Evolutionary conservation across 176 grass and related monocot genomes (phyloP), one percentile per base, ranked within the genome.

Genomic region (Ananas comosus): DNA sequence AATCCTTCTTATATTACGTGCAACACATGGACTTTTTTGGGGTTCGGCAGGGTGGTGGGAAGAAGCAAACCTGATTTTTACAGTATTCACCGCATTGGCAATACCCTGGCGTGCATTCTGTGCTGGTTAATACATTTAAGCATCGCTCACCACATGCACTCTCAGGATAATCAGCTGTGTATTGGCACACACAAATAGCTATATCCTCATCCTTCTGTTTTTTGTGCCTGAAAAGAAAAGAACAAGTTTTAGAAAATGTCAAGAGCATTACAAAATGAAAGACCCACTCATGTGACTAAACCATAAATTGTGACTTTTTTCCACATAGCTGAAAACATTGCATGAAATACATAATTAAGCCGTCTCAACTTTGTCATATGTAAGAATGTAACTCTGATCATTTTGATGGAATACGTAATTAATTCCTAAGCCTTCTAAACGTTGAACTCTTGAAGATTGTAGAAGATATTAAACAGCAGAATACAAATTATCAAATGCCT

Each of bases 201-300:
- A 99, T 92, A 72, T 99, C 94, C 72, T 97, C 89, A 73, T 97
- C 86, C 21, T 90, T 93, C 71, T 90, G 89, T 56, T 82, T 90
- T 75, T 83, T 88, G 53, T 83, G 94, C 82, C 94, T 99, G 25
- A 76, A 83, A 70, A 84, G 18, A 14, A 11, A 51, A 59, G 13
- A 59, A 59, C n/a, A 16, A 59, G 19, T 56, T 56, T n/a, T 56
- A 56, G 53, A 56, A 17, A 0, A 17, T 10, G 54, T 1, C 29
- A 50, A 50, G 23, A 21, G 5, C 19, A 51, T 51, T 70, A 52
- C 17, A 51, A 42, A 42, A 42, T 42, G 33, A 42, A 42, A 42
- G 33, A 42, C 33, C 33, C 33, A 42, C 33, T 42, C 33, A 42
- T 12, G 19, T 11, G 23, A 29, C 18, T 51, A 51, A 66, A 10